Base-by-base conservation (phyloP, 441 rosid genomes). In the Bocquillonia castaneifolia region DNA sequence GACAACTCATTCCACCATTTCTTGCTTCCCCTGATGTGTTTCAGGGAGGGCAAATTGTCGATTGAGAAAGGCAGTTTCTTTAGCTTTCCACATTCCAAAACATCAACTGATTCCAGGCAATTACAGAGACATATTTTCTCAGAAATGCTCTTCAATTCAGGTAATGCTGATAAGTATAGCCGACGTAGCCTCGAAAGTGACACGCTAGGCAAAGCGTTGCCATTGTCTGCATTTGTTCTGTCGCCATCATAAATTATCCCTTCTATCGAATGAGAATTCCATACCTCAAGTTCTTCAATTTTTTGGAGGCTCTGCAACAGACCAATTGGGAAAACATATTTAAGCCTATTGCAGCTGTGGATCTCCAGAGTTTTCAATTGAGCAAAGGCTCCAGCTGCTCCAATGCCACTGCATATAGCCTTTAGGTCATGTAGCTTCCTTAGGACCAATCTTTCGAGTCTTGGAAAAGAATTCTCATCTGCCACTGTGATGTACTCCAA, bases 51-150 rank as follows among this genome's bases (percentile, higher is more conserved):
- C 26, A 59, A 59, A 40, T 37, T 59, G 36, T 48, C 31, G 25
- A 20, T 23, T 9, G 78, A 74, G 39, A 72, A 59, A 31, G 74
- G 71, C 7, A 75, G 66, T 34, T 32, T 23, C 72, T 72, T 69
- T 14, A 78, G 60, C 67, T 60, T 45, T 22, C 18, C 62, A 44
- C 79, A 78, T 32, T 31, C 7, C 34, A 12, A 12, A 14, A 75
- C 67, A 1, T 52, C 50, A 6, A 75, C 18, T 0, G 26, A 3
- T 14, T 44, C 26, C 23, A 72, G 62, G n/a, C 69, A 55, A 18
- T 53, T 45, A 47, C 75, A 78, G 18, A 66, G 25, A 64, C 67
- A 36, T 15, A 29, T 22, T 18, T 36, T 42, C 34, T 54, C 36
- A 1, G 58, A 70, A 63, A 78, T 69, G 28, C 48, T 18, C 48